Conservation (phyloP, 768 basidiomycete genomes). For the Thelephora aurantiotincta region DNA sequence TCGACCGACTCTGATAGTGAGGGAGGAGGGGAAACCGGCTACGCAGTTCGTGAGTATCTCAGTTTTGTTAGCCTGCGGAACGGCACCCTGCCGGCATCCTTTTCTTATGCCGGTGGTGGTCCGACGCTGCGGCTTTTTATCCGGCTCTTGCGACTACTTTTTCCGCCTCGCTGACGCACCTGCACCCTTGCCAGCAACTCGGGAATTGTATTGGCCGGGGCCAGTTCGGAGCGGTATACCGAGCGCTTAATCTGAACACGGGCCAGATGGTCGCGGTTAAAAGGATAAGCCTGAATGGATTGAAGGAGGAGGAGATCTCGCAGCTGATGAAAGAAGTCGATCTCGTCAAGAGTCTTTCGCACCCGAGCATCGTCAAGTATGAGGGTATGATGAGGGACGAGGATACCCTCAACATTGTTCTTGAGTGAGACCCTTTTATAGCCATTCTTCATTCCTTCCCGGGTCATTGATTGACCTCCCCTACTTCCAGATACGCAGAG, state of each 20-base stretch:
- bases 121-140: no score
- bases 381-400: constrained; percentile 90
- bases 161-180: constrained; percentile 2
- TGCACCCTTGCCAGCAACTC: constrained; percentile 54
- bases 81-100: no score
- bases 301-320: constrained; percentile 81
- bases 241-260: constrained; percentile 84
- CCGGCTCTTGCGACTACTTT: no score
- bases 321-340: constrained; percentile 93
- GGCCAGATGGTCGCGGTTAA: constrained; percentile 99
- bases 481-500: constrained; percentile 67
- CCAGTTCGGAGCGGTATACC: constrained; percentile 93
- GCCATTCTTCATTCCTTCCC: constrained; percentile 3
- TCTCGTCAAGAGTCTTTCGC: constrained; percentile 77
- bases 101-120: no score
- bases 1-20: constrained; percentile 58
- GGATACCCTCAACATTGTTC: constrained; percentile 79
- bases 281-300: constrained; percentile 78
- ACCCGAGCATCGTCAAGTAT: constrained; percentile 95
- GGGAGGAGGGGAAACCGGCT: constrained; percentile 69
- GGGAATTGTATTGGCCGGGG: constrained; percentile 96
- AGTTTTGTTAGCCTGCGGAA: constrained; percentile 4
- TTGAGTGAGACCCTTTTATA: constrained; percentile 57
- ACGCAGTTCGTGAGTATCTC: constrained; percentile 62
- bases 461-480: constrained; percentile 9